These are phyloP conservation scores for Brachypodium distachyon DNA, from an alignment of 202 grass and related monocot species.

Conservation along the genomic window DNA sequence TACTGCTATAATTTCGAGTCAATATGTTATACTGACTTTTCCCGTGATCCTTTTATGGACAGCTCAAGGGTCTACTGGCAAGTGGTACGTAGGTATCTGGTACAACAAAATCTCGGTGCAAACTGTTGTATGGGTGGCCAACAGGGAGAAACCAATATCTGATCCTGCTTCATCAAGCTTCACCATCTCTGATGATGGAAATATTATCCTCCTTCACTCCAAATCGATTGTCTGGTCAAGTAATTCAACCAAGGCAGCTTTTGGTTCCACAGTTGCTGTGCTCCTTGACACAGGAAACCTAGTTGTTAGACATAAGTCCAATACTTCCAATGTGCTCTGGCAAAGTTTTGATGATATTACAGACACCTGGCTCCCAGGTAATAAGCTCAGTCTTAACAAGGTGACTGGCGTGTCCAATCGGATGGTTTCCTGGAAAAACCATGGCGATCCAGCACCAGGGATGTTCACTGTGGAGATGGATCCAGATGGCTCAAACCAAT, in stretches of 20 bases:
- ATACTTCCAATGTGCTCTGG: slow-evolving; percentile 30
- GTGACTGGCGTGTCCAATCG: not conserved
- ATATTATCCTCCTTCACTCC: slow-evolving; percentile 36
- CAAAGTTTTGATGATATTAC: slow-evolving; percentile 45
- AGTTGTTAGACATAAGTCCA: slow-evolving; percentile 15
- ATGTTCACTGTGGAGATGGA: slow-evolving; percentile 23
- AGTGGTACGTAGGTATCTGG: slow-evolving; percentile 70
- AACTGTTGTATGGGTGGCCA: slow-evolving; percentile 53
- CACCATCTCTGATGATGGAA: slow-evolving; percentile 43
- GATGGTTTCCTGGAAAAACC: slow-evolving; percentile 26
- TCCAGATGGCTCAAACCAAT: slow-evolving; percentile 11
- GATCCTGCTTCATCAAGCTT: slow-evolving; percentile 37
- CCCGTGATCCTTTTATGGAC: not conserved
- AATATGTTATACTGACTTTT: not conserved
- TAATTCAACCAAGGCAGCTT: not conserved
- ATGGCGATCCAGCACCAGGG: slow-evolving; percentile 22
- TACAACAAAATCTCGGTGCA: slow-evolving; percentile 42
- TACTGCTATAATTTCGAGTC: not conserved
- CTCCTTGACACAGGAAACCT: slow-evolving; percentile 48
- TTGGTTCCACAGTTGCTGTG: not conserved
- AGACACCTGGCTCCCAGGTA: slow-evolving; percentile 36
- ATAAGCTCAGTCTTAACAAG: slow-evolving; percentile 34
- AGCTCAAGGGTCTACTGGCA: not conserved
- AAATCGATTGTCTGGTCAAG: slow-evolving; percentile 41
- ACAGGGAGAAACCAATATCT: slow-evolving; percentile 32